Evolutionary conservation across 2,329 filamentous ascomycete genomes (phyloP), one percentile per base, ranked within the genome.

Genomic region (Plectosphaerella plurivora): DNA sequence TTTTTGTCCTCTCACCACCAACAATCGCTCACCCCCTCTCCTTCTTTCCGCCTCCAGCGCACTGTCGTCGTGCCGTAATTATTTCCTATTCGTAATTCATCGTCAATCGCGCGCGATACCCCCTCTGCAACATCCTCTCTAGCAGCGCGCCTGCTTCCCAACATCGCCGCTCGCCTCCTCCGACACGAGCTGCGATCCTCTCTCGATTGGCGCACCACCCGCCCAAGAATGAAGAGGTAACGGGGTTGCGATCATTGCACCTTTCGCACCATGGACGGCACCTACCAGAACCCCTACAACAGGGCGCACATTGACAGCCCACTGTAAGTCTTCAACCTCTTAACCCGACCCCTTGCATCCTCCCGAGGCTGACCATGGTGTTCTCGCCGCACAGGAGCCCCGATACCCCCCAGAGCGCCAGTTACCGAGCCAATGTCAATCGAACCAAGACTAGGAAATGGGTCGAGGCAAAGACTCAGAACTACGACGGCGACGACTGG

Each of bases 401-500:
- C 9, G 54, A 57, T 18, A 56, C 54, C 11, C 56, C 56, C 14
- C 50, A 65, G 18, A 63, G 60, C 51, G 66, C 61, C 53, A 63
- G 70, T 24, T 96, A 92, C 72, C 88, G 89, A 67, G 83, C 91
- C 49, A 95, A 96, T 67, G 86, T 97, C 47, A 93, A 89, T 71
- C 86, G 93, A 56, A 82, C 85, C 52, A 96, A 96, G 73, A 97
- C 92, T 51, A 89, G 87, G 71, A 96, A 96, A 81, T 97, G 93
- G 93, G 87, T 93, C 37, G 88, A 96, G 63, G 93, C 93, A 36
- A 93, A 92, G 69, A 79, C 84, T 53, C 86, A 88, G 61, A 89
- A 84, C 65, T 97, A 97, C 65, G 92, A 93, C 63, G 93, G 92
- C 57, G 91, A 95, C 62, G 93, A 96, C 64, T 97, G 93, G 92